phyloP scores from a whole-genome alignment of 768 basidiomycete genomes.

The Suillus decipiens region DNA sequence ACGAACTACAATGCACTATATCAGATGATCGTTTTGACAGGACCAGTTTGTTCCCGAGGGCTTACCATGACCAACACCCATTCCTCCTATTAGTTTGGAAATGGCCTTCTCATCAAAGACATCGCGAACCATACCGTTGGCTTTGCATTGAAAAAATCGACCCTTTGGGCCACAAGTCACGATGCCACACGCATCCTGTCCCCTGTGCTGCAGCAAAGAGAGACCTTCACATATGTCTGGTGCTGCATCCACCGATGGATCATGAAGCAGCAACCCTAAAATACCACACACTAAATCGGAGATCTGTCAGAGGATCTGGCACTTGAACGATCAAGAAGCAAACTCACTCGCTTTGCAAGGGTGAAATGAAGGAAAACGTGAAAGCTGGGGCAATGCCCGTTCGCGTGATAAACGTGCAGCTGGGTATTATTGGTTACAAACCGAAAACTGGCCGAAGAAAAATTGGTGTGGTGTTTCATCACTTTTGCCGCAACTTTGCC shows the following conservation, averaged over 20 bases:
- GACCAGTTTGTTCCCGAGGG: slow-evolving; percentile 3
- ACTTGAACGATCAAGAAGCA: not conserved
- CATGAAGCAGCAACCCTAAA: slow-evolving; percentile 83
- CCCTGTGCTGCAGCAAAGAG: slow-evolving; percentile 94
- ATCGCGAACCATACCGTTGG: slow-evolving; percentile 99
- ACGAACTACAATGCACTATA: slow-evolving; percentile 58
- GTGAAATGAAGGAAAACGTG: slow-evolving; percentile 2
- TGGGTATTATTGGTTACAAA: not conserved
- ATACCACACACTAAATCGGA: slow-evolving; percentile 80
- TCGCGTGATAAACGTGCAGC: slow-evolving; percentile 14
- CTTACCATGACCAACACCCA: slow-evolving; percentile 96
- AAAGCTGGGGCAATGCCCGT: not conserved
- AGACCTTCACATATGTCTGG: slow-evolving; percentile 92
- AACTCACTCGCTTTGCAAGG: slow-evolving; percentile 31
- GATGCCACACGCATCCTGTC: slow-evolving; percentile 97
- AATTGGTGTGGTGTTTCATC: not conserved
- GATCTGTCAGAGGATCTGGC: slow-evolving; percentile 13
- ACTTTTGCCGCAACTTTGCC: not conserved
- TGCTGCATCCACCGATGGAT: slow-evolving; percentile 72
- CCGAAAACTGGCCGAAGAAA: slow-evolving; percentile 10
- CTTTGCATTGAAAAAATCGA: slow-evolving; percentile 96
- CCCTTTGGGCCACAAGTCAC: slow-evolving; percentile 96
- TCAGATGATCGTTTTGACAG: slow-evolving; percentile 23
- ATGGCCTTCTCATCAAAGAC: slow-evolving; percentile 86
- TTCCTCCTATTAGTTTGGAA: slow-evolving; percentile 79